Evolutionary conservation across 2,329 filamentous ascomycete genomes (phyloP), one percentile per base, ranked within the genome.

Genomic region (Tolypocladium paradoxum): DNA sequence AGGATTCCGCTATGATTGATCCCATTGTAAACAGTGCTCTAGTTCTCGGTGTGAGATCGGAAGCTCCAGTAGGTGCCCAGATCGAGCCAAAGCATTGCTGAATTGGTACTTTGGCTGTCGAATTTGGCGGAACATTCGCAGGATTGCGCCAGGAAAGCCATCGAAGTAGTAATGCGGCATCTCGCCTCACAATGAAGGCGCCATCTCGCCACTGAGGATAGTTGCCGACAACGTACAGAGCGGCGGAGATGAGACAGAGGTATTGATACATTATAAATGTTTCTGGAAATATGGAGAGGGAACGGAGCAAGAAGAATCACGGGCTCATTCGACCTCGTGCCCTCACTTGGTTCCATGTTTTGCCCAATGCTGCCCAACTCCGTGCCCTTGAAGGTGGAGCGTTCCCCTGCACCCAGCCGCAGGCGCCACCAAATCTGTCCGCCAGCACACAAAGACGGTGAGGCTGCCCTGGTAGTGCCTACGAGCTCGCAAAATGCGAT

Each of bases 121-220:
- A 40, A 6, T 40, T n/a, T n/a, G 37, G 11, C 37, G 37, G 11
- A 18, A 40, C 20, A 40, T 40, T n/a, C 20, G 37, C 7, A n/a
- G 20, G 16, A n/a, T 40, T 20, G 16, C 37, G 37, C 6, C 11
- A 40, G n/a, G 37, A 40, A 20, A 40, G 37, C 37, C 37, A 40
- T 9, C 37, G 37, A 9, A 40, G 16, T 49, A 49, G 50, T 5
- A 50, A 49, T 11, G 37, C 34, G 36, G 45, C 38, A 35, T 54
- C 53, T 3, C 45, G 50, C 14, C n/a, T 22, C 22, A 54, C 29
- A 5, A 46, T 52, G 31, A 54, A 35, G 12, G 51, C 29, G 33
- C 53, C 51, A 29, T 54, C 53, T 22, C 53, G 20, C 53, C 53
- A 54, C 20, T 54, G 50, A 4, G 47, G 50, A 14, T 54, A 54